Base-by-base conservation (phyloP, 2,329 filamentous ascomycete genomes). In the Phaeoacremonium minimum region DNA sequence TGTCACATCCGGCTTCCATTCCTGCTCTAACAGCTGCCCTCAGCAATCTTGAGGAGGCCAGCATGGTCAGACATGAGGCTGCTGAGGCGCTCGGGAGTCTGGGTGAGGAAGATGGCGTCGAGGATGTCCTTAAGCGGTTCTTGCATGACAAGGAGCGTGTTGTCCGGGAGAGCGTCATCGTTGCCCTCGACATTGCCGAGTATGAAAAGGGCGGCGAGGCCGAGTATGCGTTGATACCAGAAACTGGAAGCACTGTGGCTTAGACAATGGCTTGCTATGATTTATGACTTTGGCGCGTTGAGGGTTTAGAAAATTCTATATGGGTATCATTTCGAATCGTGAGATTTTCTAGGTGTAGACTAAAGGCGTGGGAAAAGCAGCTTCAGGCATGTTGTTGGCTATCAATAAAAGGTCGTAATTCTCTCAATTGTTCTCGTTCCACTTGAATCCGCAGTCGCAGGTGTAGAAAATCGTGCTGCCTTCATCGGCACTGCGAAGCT, bases 61-160 rank as follows among this genome's bases (percentile, higher is more conserved):
- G 90, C 53, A 98, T 98, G 93, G 93, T 98, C 38, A 83, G 93
- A 38, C 93, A 98, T 56, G 93, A 98, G 66, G 94, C 93, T 33
- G 93, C 94, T 2, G 93, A 98, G 67, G 93, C 93, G 16, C 77
- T 98, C 17, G 93, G 93, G 17, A 95, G 90, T 53, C 73, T 98
- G 19, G 94, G 93, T 16, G 88, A 95, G 15, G 90, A 96, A 61
- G 85, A 89, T 32, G 91, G 91, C 15, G 93, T 98, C 11, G 90
- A 96, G 57, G 87, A 88, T 38, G 84, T 80, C 4, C 60, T 98
- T 54, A 87, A 79, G 63, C 75, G 71, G 45, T 97, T 96, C 64
- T 65, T 97, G 46, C 69, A 95, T 46, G 94, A 98, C 59, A 80
- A 88, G 43, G 91, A 97, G 63, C 80, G 87, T 59, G 90, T 98